Evolutionary conservation across 2,329 filamentous ascomycete genomes (phyloP), one percentile per base, ranked within the genome.

Genomic region (Apiospora koreana): DNA sequence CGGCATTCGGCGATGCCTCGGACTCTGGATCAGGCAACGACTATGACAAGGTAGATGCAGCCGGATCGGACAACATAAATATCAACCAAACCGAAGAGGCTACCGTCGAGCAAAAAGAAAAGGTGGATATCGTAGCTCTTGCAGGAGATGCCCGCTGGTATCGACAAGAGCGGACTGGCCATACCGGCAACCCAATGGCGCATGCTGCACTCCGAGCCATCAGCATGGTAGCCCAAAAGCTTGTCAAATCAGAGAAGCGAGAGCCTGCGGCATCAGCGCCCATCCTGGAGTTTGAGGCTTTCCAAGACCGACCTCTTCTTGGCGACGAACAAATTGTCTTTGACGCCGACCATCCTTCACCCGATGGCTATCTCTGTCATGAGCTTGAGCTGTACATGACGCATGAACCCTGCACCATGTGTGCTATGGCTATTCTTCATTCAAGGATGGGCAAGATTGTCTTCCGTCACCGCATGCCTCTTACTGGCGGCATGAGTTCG

Each of bases 361-460:
- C 89, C 42, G 93, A 94, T 74, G 95, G 95, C 68, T 99, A 99
- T 80, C 89, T 99, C 25, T 98, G 95, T 82, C 94, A 97, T 74
- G 93, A 94, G 69, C 87, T 99, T 41, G 95, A 98, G 81, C 88
- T 99, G 70, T 98, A 98, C 82, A 86, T 97, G 72, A 97, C 95
- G 2, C 95, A 98, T 78, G 96, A 99, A 82, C 96, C 96, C 6
- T 99, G 96, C 79, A 89, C 97, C 71, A 97, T 97, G 89, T 99
- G 96, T 82, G 94, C 93, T 45, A 98, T 98, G 96, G 96, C 94
- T 1, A 92, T 98, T 75, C 86, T 98, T 28, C 95, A 98, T 79
- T 98, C 95, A 10, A 90, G 96, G 67, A 97, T 99, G 86, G 91
- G 93, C 62, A 91, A 92, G 68, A 93, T 95, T 68, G 87, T 97